phyloP scores from a whole-genome alignment of 164 flowering plant genomes.

The Annona squamosa region DNA sequence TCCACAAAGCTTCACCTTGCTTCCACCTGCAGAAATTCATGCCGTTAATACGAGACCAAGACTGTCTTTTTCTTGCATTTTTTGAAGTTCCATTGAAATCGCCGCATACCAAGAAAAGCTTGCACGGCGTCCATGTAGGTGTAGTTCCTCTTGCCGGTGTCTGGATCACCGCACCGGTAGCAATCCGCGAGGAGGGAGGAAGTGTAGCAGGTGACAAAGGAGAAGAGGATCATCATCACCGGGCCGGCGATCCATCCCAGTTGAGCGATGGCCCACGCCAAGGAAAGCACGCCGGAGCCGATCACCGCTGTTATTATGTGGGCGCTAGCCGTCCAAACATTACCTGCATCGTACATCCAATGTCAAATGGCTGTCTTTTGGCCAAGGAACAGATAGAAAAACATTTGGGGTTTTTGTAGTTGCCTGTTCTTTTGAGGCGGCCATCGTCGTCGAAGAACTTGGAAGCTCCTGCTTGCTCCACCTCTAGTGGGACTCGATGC shows the following conservation, averaged over 20 bases:
- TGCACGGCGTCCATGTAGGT: slow-evolving; percentile 18
- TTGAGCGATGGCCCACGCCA: slow-evolving; percentile 19
- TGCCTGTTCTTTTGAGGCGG: slow-evolving; percentile 39
- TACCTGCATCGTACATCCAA: slow-evolving; percentile 6
- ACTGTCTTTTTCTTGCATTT: background rate
- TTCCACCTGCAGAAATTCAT: slow-evolving; percentile 35
- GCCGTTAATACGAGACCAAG: background rate
- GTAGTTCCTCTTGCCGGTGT: slow-evolving; percentile 16
- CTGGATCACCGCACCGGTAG: slow-evolving; percentile 16
- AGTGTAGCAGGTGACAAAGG: slow-evolving; percentile 18
- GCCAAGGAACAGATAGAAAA: background rate
- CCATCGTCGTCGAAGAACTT: slow-evolving; percentile 42
- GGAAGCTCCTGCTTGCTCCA: slow-evolving; percentile 19
- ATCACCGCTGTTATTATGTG: slow-evolving; percentile 20
- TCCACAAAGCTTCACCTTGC: slow-evolving; percentile 48
- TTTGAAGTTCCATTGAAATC: background rate
- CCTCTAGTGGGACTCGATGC: slow-evolving; percentile 5
- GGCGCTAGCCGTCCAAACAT: slow-evolving; percentile 15
- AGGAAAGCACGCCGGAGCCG: slow-evolving; percentile 19
- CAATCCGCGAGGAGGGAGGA: slow-evolving; percentile 13
- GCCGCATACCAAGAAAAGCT: background rate
- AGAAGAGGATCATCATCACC: slow-evolving; percentile 7
- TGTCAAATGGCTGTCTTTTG: too few relatives aligned
- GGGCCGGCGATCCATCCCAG: slow-evolving; percentile 26
- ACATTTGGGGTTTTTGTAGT: too few relatives aligned